These are phyloP conservation scores for Neocatenulostroma microsporum DNA, from an alignment of 2,329 filamentous ascomycete species.

Conservation along the genomic window DNA sequence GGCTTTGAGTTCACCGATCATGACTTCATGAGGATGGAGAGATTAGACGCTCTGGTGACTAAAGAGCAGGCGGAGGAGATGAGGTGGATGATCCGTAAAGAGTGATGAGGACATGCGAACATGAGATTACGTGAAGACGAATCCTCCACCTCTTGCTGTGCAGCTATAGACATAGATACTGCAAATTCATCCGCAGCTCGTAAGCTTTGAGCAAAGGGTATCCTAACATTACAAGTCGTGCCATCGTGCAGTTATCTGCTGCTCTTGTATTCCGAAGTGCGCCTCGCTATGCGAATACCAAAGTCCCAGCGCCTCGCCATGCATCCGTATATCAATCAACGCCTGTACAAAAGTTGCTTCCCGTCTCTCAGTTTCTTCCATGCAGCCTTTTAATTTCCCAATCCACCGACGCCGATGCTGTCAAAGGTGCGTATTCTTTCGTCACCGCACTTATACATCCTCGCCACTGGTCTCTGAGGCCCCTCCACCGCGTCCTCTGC, in stretches of 20 bases:
- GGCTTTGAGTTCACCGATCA: conserved; percentile 62
- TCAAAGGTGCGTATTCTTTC: neutral
- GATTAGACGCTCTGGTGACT: conserved; percentile 47
- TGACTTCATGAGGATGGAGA: conserved; percentile 52
- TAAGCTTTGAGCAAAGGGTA: neutral
- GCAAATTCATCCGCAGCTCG: no score
- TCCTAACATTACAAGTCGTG: conserved; percentile 7
- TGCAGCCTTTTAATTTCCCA: no score
- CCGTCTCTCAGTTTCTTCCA: no score
- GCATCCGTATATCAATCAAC: no score
- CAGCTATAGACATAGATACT: no score
- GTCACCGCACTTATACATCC: conserved; percentile 23
- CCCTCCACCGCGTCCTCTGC: conserved; percentile 19
- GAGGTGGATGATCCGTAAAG: conserved; percentile 34
- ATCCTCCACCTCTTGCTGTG: no score
- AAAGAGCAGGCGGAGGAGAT: conserved; percentile 45
- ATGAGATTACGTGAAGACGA: no score
- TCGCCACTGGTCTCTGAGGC: conserved; percentile 23
- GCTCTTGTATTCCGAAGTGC: neutral
- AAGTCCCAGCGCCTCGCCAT: neutral
- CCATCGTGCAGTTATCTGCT: conserved; percentile 1
- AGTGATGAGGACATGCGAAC: no score
- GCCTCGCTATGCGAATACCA: conserved; percentile 1
- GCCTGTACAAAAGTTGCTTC: no score
- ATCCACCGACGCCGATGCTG: no score